Evolutionary conservation across 352 stramenopile genomes (phyloP).

Genomic region (Pythium biforme): DNA sequence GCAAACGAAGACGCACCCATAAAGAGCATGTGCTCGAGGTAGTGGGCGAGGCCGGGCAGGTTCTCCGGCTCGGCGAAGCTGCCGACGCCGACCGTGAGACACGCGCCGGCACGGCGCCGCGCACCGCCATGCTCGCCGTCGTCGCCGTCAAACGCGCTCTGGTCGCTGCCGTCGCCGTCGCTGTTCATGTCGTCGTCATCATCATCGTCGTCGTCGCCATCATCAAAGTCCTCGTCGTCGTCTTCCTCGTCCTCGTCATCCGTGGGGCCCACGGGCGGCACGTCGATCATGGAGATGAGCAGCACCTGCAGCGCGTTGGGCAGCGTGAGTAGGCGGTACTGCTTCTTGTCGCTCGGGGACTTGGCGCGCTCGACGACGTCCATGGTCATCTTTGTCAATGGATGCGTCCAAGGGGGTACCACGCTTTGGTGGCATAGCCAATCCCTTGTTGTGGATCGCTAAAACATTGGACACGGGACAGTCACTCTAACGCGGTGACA

Average conservation of each 20-base stretch:
- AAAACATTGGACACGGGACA: too few relatives aligned
- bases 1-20: conserved; percentile 77
- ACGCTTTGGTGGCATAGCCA: too few relatives aligned
- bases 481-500: conserved; percentile 4
- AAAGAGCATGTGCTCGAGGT: conserved; percentile 97
- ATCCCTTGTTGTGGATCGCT: not conserved
- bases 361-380: conserved; percentile 34
- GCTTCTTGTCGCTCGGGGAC: conserved; percentile 49
- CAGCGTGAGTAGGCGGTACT: conserved; percentile 50
- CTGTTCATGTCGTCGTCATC: conserved; percentile 22
- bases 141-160: conserved; percentile 38
- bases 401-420: conserved; percentile 1
- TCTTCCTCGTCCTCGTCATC: conserved; percentile 26
- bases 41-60: conserved; percentile 84
- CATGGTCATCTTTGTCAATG: conserved; percentile 14
- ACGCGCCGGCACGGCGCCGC: conserved; percentile 24
- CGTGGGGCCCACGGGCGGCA: conserved; percentile 1
- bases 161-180: conserved; percentile 28
- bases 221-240: conserved; percentile 19
- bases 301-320: conserved; percentile 43
- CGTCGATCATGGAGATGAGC: conserved; percentile 26
- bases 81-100: conserved; percentile 35
- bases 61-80: conserved; percentile 34
- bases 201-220: conserved; percentile 28
- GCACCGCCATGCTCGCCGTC: conserved; percentile 23